Percentiles rank a stretch among this genome's conserved stretches.
phyloP scores from a whole-genome alignment of 1,284 basidiomycete genomes.

The Trichosporon inkin region DNA sequence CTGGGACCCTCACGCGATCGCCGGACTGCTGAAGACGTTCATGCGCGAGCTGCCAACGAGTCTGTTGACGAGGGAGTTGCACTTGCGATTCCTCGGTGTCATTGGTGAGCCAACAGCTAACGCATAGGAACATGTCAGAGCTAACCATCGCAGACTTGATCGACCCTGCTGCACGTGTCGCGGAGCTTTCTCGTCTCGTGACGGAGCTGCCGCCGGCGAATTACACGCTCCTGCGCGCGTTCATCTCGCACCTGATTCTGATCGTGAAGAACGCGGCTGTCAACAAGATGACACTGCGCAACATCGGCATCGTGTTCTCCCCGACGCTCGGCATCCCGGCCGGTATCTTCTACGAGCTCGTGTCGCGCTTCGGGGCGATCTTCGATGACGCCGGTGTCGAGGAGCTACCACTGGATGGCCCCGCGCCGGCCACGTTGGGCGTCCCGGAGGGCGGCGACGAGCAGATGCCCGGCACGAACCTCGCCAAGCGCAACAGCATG shows the following conservation, averaged over 20 bases:
- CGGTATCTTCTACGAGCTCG: constrained; percentile 87
- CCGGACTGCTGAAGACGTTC: constrained; percentile 84
- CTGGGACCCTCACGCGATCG: constrained; percentile 92
- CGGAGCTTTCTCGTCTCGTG: constrained; percentile 79
- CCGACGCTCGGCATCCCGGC: constrained; percentile 92
- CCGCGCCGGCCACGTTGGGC: background rate
- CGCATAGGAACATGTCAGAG: no score
- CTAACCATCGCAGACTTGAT: constrained; percentile 64
- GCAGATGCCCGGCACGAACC: constrained; percentile 13
- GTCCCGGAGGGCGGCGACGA: constrained; percentile 11
- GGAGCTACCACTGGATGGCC: constrained; percentile 26
- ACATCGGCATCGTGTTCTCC: constrained; percentile 96
- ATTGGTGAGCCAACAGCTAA: constrained; percentile 69
- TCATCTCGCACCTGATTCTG: constrained; percentile 92
- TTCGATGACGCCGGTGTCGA: constrained; percentile 61
- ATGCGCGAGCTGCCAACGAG: constrained; percentile 84
- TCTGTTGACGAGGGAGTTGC: constrained; percentile 84
- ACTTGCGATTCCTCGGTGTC: constrained; percentile 79
- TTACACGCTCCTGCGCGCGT: constrained; percentile 85
- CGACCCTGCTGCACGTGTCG: constrained; percentile 79
- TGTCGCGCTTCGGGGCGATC: constrained; percentile 82
- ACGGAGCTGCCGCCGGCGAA: constrained; percentile 83
- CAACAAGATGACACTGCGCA: constrained; percentile 99
- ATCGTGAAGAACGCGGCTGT: constrained; percentile 83
- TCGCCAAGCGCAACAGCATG: constrained; percentile 47